Percentiles rank a stretch among this genome's conserved stretches.
phyloP scores from a whole-genome alignment of 768 basidiomycete species.

The Xerocomellus amylosporus region DNA sequence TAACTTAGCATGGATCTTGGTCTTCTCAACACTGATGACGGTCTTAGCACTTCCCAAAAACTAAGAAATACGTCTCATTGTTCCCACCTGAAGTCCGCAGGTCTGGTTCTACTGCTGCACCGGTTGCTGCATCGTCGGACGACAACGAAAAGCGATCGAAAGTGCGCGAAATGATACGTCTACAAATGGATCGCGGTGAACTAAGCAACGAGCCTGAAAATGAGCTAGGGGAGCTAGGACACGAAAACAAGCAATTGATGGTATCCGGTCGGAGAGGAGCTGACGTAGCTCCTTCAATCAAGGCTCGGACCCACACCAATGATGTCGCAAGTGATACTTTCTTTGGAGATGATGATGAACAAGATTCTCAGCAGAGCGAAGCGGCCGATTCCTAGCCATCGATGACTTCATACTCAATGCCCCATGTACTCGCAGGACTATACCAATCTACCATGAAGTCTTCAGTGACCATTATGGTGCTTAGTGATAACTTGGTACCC shows the following conservation, averaged over 20 bases:
- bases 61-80: slow-evolving; percentile 85
- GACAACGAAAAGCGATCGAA: slow-evolving; percentile 53
- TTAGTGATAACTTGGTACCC: neutral
- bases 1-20: slow-evolving; percentile 29
- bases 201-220: slow-evolving; percentile 60
- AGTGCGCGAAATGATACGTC: slow-evolving; percentile 56
- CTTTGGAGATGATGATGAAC: slow-evolving; percentile 28
- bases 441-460: slow-evolving; percentile 16
- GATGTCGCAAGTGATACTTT: slow-evolving; percentile 26
- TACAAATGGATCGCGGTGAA: slow-evolving; percentile 58
- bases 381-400: slow-evolving; percentile 9
- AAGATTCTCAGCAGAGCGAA: slow-evolving; percentile 16
- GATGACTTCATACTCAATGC: neutral
- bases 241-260: slow-evolving; percentile 2
- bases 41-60: slow-evolving; percentile 75
- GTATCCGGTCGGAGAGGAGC: slow-evolving; percentile 1
- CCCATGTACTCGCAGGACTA: slow-evolving; percentile 78
- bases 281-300: slow-evolving; percentile 1
- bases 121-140: slow-evolving; percentile 9
- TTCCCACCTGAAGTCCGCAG: slow-evolving; percentile 65
- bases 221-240: slow-evolving; percentile 21
- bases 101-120: slow-evolving; percentile 7
- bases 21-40: slow-evolving; percentile 1
- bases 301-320: slow-evolving; percentile 6
- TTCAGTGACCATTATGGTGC: neutral